phyloP scores from a whole-genome alignment of 2,329 filamentous ascomycete genomes.

The Aureobasidium namibiae region DNA sequence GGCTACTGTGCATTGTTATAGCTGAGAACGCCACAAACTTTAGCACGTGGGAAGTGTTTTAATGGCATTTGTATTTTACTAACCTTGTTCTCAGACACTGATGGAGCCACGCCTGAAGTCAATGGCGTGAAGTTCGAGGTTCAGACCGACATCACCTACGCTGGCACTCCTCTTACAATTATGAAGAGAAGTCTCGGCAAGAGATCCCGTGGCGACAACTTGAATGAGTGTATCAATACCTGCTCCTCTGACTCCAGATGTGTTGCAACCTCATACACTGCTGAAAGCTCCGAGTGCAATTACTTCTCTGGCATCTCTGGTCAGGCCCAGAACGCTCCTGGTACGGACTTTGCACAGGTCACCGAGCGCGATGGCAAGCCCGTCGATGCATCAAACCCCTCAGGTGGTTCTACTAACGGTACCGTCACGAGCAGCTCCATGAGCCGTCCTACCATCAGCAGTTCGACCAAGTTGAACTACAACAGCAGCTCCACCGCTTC shows the following conservation, averaged over 20 bases:
- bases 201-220: background rate
- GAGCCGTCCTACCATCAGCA: background rate
- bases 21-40: too few relatives aligned
- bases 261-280: background rate
- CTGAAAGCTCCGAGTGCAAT: background rate
- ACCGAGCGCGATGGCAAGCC: background rate
- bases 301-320: conserved; percentile 1
- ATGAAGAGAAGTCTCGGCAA: background rate
- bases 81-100: background rate
- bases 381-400: background rate
- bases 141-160: background rate
- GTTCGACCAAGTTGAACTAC: background rate
- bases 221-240: background rate
- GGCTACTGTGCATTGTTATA: too few relatives aligned
- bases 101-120: background rate
- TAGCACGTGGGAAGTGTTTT: too few relatives aligned
- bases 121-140: background rate
- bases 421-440: background rate
- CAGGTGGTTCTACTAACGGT: too few relatives aligned
- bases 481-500: background rate
- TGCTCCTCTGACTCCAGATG: background rate
- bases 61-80: too few relatives aligned
- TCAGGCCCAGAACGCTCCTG: background rate
- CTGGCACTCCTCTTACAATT: background rate
- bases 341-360: conserved; percentile 4